Conservation (phyloP, 495 filamentous ascomycete genomes). For the Talaromyces adpressus region DNA sequence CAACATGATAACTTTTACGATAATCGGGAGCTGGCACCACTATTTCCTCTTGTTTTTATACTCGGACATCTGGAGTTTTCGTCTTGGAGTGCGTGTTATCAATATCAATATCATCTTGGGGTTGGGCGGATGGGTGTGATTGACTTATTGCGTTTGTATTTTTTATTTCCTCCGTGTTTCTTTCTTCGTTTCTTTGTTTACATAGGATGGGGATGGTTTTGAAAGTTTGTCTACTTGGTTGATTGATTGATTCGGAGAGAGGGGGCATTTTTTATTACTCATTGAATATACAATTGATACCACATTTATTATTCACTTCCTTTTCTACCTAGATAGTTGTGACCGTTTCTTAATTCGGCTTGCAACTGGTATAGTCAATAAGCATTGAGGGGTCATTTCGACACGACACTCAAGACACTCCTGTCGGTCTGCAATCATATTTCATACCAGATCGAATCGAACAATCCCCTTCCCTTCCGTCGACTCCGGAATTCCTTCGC, state of each 20-base stretch:
- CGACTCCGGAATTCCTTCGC: no score
- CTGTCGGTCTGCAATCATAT: no score
- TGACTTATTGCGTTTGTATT: not conserved
- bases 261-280: not conserved
- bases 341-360: no score
- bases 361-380: no score
- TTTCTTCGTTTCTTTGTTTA: not conserved
- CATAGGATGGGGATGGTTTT: not conserved
- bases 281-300: slow-evolving; percentile 4
- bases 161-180: not conserved
- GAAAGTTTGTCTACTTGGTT: not conserved
- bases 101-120: not conserved
- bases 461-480: no score
- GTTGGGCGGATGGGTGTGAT: not conserved
- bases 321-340: not conserved
- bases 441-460: no score
- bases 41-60: slow-evolving; percentile 1
- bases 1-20: not conserved
- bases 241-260: not conserved
- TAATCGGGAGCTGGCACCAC: not conserved
- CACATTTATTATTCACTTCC: not conserved
- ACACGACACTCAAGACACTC: no score
- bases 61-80: not conserved
- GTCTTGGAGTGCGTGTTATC: not conserved
- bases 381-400: no score